Evolutionary conservation across 305 asterid species (phyloP).

Genomic region (Fraxinus baroniana): DNA sequence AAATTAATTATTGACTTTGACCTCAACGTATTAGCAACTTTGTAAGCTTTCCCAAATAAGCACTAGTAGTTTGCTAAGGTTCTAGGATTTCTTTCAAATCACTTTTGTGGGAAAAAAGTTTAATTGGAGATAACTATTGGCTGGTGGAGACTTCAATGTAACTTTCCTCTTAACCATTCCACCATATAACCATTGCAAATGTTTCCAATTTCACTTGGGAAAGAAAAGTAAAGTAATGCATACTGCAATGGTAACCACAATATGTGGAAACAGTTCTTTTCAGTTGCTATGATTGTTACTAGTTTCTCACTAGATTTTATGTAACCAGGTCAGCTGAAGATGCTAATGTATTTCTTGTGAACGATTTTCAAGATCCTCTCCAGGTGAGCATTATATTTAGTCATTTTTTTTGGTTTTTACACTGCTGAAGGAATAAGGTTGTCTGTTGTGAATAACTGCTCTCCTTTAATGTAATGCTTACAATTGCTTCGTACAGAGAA

Average conservation of each 20-base stretch:
- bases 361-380: slow-evolving; percentile 88
- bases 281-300: slow-evolving; percentile 6
- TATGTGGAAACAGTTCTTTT: slow-evolving; percentile 7
- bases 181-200: slow-evolving; percentile 10
- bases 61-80: background rate
- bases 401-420: slow-evolving; percentile 14
- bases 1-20: background rate
- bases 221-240: background rate
- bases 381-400: slow-evolving; percentile 57
- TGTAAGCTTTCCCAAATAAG: background rate
- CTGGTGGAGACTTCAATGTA: slow-evolving; percentile 8
- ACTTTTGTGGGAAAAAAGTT: background rate
- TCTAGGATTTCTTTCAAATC: background rate
- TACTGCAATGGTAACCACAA: background rate
- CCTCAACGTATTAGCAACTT: background rate
- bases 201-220: slow-evolving; percentile 3
- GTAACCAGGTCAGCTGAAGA: slow-evolving; percentile 91
- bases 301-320: slow-evolving; percentile 14
- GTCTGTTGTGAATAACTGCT: slow-evolving; percentile 18
- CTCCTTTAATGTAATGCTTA: slow-evolving; percentile 11
- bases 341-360: slow-evolving; percentile 90
- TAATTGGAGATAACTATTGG: background rate
- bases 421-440: slow-evolving; percentile 4
- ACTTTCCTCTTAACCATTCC: background rate
- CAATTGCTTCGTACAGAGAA: slow-evolving; percentile 53